A percentile compares a stretch with the other conserved stretches of the same genome.
phyloP scores from a whole-genome alignment of 805 yeast genomes.

The Pichia thaimueangensis region DNA sequence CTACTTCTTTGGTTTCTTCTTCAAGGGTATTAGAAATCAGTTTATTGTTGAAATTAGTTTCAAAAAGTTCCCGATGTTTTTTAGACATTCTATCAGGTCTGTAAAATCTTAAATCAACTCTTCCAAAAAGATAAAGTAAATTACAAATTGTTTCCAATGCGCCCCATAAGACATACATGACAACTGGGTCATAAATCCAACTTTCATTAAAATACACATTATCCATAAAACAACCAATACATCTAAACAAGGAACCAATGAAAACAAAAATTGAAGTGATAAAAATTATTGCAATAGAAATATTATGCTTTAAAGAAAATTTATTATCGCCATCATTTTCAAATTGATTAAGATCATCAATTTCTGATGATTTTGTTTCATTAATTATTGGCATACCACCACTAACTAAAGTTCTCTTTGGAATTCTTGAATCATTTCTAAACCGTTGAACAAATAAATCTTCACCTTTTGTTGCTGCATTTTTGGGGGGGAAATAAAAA shows the following conservation, averaged over 20 bases:
- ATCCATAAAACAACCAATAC: conserved; percentile 39
- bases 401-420: conserved; percentile 27
- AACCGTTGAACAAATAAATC: conserved; percentile 18
- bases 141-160: conserved; percentile 55
- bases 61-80: background rate
- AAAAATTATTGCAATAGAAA: conserved; percentile 41
- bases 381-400: conserved; percentile 17
- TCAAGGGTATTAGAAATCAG: too few species aligned
- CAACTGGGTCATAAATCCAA: conserved; percentile 47
- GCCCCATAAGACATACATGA: conserved; percentile 67
- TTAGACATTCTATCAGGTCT: conserved; percentile 48
- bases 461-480: conserved; percentile 36
- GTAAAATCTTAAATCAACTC: conserved; percentile 74
- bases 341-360: conserved; percentile 19
- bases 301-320: conserved; percentile 39
- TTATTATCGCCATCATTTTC: conserved; percentile 19
- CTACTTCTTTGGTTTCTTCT: too few species aligned
- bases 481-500: conserved; percentile 50
- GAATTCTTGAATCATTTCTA: conserved; percentile 15
- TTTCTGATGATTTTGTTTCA: conserved; percentile 10
- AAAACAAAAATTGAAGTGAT: conserved; percentile 44
- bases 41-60: too few species aligned
- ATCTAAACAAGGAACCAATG: conserved; percentile 45
- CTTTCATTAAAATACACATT: conserved; percentile 28
- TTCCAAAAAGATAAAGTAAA: conserved; percentile 49